A percentile compares a stretch with the other conserved stretches of the same genome.
phyloP scores from a whole-genome alignment of 2,329 filamentous ascomycete species.

The Teratosphaeria gauchensis region DNA sequence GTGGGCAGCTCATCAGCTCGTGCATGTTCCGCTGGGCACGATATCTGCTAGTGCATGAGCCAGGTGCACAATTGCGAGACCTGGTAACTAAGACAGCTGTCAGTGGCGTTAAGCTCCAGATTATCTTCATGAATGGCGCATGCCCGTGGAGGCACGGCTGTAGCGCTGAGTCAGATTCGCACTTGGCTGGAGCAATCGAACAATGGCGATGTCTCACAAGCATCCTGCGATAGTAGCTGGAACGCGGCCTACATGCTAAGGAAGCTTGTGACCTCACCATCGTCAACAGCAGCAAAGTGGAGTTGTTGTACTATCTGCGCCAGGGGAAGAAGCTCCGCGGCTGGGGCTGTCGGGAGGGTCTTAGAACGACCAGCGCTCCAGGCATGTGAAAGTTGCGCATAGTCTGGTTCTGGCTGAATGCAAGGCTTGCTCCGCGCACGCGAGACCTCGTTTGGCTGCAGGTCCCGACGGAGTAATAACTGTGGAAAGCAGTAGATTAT shows the following conservation, averaged over 20 bases:
- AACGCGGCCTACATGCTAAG: background rate
- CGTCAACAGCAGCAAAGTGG: background rate
- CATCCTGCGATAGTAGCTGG: background rate
- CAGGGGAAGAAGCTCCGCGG: conserved; percentile 3
- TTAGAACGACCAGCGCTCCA: background rate
- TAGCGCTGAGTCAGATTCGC: background rate
- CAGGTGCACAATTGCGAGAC: no score
- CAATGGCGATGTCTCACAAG: background rate
- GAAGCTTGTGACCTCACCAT: background rate
- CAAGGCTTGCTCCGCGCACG: background rate
- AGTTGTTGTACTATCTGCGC: background rate
- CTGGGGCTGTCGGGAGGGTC: conserved; percentile 1
- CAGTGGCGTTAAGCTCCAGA: background rate
- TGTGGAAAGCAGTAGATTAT: background rate
- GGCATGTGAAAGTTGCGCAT: background rate
- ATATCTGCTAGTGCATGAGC: background rate
- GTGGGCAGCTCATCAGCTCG: conserved; percentile 5
- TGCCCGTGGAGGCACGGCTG: background rate
- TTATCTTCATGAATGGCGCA: background rate
- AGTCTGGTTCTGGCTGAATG: background rate
- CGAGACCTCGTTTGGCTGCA: background rate
- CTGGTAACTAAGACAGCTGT: background rate
- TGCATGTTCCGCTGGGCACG: background rate
- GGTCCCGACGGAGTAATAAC: background rate
- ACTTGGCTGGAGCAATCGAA: background rate